Base-by-base conservation (phyloP, 2,329 filamentous ascomycete species). In the Ceratocystis diversiconidia region DNA sequence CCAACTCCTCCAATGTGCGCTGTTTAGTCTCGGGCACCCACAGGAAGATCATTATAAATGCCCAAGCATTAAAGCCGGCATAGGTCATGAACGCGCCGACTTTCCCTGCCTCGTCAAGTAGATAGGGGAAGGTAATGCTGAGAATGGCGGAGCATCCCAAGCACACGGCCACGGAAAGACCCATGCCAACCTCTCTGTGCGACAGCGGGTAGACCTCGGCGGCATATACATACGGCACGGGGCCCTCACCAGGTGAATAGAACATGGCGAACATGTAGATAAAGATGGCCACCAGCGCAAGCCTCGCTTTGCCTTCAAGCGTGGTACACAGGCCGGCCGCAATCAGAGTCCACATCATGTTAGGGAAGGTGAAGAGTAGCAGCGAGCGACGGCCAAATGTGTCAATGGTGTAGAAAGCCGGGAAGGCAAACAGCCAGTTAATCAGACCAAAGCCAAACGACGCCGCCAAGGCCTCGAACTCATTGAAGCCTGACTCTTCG, bases 361-460 rank as follows among this genome's bases (percentile, higher is more conserved):
- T 79, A 0, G 85, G 85, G 71, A 87, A 87, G 3, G 85, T 87
- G 70, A 85, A 83, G 2, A 87, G 75, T 4, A 87, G 76, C 12
- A 88, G 75, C 22, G 79, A 77, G 25, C 85, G 80, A 25, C 85
- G 82, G 7, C 85, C 85, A 70, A 82, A 86, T 0, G 83, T 86
- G 70, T 87, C 85, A 63, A 87, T 87, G 1, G 84, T 86, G 77
- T 80, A 85, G 67, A 87, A 76, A 1, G 85, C 84, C 0, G 84
- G 85, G 73, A 82, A 84, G n/a, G 85, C 83, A 68, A 86, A 87
- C 19, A 86, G 64, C 72, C 86, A 87, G 70, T 85, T 85, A 68
- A 85, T 76, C 22, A 85, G 70, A 5, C 78, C 78, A 50, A 77
- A 79, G 1, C 78, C 78, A 44, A 77, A 75, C 15, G 76, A 77